Base-by-base conservation (phyloP, 768 basidiomycete genomes). In the Tulasnella sp. region DNA sequence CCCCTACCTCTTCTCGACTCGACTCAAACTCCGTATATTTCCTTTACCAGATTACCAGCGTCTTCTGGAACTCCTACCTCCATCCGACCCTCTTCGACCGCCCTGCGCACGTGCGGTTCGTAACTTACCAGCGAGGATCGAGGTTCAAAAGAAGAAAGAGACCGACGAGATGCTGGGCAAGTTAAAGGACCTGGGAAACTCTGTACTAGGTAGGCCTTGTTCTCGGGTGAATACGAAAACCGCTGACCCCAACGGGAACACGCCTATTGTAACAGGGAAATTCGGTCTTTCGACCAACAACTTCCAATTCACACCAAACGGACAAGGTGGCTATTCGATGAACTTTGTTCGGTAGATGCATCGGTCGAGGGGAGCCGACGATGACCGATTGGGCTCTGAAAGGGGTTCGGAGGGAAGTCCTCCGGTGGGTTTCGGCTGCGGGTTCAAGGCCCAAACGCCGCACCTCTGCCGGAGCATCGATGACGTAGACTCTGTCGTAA, bases 271-370 rank as follows among this genome's bases (percentile, higher is more conserved):
- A n/a, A 29, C 75, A 95, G 93, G 94, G 3, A 92, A 91, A 74
- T 98, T 98, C 78, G 96, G 97, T 19, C 79, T 98, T 75, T 94
- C 90, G 16, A 98, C 95, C 0, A 89, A 98, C 78, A 98, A 96
- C 81, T 98, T 98, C 85, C 91, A 98, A 81, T 93, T 99, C 77
- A 89, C 89, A 73, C 93, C 93, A 19, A 95, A 96, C 75, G 92
- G 90, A 6, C 89, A 94, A 74, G 96, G 96, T n/a, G 94, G 96
- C 0, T 98, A 98, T 82, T 91, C 90, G 0, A 87, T 98, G 86
- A 91, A 92, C 77, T 97, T 98, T 78, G 82, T 82, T 62, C 85
- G 79, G 76, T 89, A 79, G 84, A 32, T 14, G 26, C n/a, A n/a
- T 12, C 22, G 42, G 42, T 8, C 52, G 29, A 29, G 4, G 26